Percentiles rank a stretch among this genome's conserved stretches.
Conservation (phyloP, 306 rosid genomes). For the Casuarina cunninghamiana region DNA sequence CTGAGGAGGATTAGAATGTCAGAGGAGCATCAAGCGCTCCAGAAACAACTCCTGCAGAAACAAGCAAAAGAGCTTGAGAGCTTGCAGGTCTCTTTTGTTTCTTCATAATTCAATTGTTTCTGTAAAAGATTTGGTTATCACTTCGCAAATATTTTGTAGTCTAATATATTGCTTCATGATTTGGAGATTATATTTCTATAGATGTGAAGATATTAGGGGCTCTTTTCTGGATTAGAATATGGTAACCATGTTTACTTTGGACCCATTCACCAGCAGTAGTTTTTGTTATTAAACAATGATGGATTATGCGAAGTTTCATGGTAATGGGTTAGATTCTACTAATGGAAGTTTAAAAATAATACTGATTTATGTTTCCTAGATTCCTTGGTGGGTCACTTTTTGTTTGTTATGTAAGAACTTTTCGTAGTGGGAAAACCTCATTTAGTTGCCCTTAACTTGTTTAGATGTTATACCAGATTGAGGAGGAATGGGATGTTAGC, state of each 20-base stretch:
- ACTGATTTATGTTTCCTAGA: background rate
- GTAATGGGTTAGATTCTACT: background rate
- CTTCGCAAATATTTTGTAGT: background rate
- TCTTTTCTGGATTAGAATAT: background rate
- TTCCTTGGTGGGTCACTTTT: background rate
- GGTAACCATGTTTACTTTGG: background rate
- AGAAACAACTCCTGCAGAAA: conserved; percentile 85
- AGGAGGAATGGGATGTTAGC: conserved; percentile 99
- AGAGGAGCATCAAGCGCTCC: conserved; percentile 97
- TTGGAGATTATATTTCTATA: too few relatives aligned
- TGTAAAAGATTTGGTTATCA: background rate
- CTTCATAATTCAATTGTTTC: conserved; percentile 22
- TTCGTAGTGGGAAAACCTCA: background rate
- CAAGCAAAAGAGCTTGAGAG: conserved; percentile 86
- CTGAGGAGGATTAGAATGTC: conserved; percentile 84
- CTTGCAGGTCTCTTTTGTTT: conserved; percentile 64
- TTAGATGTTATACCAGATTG: conserved; percentile 57
- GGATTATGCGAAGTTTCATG: background rate
- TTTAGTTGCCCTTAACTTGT: background rate
- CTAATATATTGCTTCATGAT: background rate
- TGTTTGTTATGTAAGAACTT: background rate
- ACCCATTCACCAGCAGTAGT: background rate
- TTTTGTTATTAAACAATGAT: background rate
- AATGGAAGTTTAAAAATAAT: background rate
- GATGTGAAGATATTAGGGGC: background rate